Conservation (phyloP, 2,329 filamentous ascomycete genomes). For the Mycosphaerelloides madeirae region DNA sequence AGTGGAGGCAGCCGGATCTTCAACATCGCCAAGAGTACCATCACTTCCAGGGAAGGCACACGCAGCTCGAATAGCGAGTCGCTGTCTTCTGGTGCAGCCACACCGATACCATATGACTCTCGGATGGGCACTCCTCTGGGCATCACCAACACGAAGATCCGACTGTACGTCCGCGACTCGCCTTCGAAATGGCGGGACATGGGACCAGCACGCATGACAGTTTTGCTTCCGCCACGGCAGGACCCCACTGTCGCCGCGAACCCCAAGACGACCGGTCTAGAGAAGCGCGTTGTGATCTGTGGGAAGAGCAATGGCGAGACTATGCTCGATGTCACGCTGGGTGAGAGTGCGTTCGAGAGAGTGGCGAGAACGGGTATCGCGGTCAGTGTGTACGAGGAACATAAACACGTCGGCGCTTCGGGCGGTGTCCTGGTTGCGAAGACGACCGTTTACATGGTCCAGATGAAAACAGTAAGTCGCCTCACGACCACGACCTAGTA, state of each 20-base stretch:
- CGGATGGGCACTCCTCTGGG: conserved; percentile 49
- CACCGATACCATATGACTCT: conserved; percentile 29
- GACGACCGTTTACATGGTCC: conserved; percentile 60
- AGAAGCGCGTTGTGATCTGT: conserved; percentile 80
- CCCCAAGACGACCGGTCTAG: conserved; percentile 49
- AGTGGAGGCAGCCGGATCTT: conserved; percentile 67
- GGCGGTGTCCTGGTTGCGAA: conserved; percentile 54
- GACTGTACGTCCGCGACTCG: conserved; percentile 73
- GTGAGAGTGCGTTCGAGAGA: conserved; percentile 77
- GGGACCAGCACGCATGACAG: conserved; percentile 76
- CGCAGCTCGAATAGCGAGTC: conserved; percentile 57
- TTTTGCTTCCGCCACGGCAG: conserved; percentile 63
- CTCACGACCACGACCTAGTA: no score
- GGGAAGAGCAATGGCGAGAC: conserved; percentile 64
- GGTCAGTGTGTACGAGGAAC: conserved; percentile 74
- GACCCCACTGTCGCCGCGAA: conserved; percentile 32
- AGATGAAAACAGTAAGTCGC: conserved; percentile 37
- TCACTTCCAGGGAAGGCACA: conserved; percentile 54
- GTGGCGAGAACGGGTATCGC: conserved; percentile 83
- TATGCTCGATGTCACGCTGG: conserved; percentile 77
- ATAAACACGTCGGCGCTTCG: conserved; percentile 46
- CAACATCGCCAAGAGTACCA: conserved; percentile 74
- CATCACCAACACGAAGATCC: conserved; percentile 76
- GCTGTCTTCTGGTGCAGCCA: conserved; percentile 44
- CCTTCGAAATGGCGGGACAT: conserved; percentile 85